Base-by-base conservation (phyloP, 805 yeast genomes). In the Candida nonsorbophila region DNA sequence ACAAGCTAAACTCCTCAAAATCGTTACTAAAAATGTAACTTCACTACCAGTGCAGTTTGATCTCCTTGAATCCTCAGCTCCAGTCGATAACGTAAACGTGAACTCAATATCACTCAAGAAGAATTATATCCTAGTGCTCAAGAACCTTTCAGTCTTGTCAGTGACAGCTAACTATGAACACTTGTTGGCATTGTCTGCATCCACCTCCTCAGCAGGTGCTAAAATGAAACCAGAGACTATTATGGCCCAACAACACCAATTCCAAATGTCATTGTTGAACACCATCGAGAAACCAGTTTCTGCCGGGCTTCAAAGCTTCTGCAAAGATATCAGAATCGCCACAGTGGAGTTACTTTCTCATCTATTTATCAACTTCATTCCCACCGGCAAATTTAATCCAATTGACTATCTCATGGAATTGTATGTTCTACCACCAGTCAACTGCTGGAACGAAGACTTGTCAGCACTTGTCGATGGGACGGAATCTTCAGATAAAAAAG, bases 161-260 rank as follows among this genome's bases (percentile, higher is more conserved):
- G 47, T 53, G 2, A 38, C 58, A 10, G 41, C 68, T 5, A 51
- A 62, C 40, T 63, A 64, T 37, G 68, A 63, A 36, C 42, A 42
- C 22, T 44, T 64, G 21, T 43, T 64, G 22, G 55, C 65, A 8
- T 30, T 43, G 9, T 60, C 67, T 2, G 45, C 64, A 1, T 55
- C 67, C 1, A 37, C 50, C 5, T 38, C 60, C 3, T 45, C 60
- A 0, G 51, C 63, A 1, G 60, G 64, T 5, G 51, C 67, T 3
- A 64, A 62, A 38, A 34, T 60, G 53, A 62, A 62, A 28, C 69
- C 71, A 0, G 70, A 64, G 32, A 41, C 58, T 2, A 48, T 64
- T 22, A 62, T 63, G 68, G 26, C 45, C 6, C 64, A 52, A 28
- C 70, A 64, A 34, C 53, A 61, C 34, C 58, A 47, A 31, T 62